Evolutionary conservation across 495 filamentous ascomycete species (phyloP).

Genomic region (Penicillium paxilli): DNA sequence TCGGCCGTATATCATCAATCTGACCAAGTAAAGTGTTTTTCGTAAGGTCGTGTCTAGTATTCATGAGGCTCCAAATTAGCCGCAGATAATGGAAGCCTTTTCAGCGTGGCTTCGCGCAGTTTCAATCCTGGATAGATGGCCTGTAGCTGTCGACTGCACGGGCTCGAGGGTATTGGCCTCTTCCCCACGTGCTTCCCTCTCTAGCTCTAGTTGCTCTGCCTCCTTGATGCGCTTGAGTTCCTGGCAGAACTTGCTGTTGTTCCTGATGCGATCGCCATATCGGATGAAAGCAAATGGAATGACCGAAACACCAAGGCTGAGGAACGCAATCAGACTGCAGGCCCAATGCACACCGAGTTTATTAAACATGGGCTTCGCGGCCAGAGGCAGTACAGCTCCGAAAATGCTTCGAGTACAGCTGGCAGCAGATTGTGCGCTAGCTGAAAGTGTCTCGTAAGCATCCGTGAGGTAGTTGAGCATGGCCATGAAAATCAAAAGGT

Average conservation of each 20-base stretch:
- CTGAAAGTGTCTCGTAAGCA: slow-evolving; percentile 43
- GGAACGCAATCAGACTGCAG: slow-evolving; percentile 41
- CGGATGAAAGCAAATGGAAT: slow-evolving; percentile 40
- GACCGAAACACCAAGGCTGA: slow-evolving; percentile 33
- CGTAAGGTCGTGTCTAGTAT: neutral
- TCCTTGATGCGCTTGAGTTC: slow-evolving; percentile 39
- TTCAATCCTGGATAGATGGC: slow-evolving; percentile 19
- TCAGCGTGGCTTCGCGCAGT: slow-evolving; percentile 24
- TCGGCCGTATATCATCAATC: too few species aligned
- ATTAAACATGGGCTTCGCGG: slow-evolving; percentile 40
- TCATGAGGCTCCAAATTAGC: neutral
- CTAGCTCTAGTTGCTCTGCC: slow-evolving; percentile 19
- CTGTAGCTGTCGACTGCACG: slow-evolving; percentile 12
- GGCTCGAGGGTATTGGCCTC: slow-evolving; percentile 8
- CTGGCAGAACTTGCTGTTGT: slow-evolving; percentile 38
- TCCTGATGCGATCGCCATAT: slow-evolving; percentile 34
- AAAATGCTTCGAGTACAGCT: slow-evolving; percentile 41
- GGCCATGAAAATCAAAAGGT: slow-evolving; percentile 47
- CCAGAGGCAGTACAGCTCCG: slow-evolving; percentile 44
- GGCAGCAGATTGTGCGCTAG: slow-evolving; percentile 42
- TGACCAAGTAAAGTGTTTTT: neutral
- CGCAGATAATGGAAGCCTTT: slow-evolving; percentile 26
- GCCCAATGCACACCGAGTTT: slow-evolving; percentile 44
- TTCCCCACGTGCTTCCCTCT: slow-evolving; percentile 16
- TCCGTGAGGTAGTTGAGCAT: slow-evolving; percentile 49